Percentiles rank a stretch among this genome's conserved stretches.
Conservation (phyloP, 352 stramenopile genomes). For the Globisporangium carolinianum region DNA sequence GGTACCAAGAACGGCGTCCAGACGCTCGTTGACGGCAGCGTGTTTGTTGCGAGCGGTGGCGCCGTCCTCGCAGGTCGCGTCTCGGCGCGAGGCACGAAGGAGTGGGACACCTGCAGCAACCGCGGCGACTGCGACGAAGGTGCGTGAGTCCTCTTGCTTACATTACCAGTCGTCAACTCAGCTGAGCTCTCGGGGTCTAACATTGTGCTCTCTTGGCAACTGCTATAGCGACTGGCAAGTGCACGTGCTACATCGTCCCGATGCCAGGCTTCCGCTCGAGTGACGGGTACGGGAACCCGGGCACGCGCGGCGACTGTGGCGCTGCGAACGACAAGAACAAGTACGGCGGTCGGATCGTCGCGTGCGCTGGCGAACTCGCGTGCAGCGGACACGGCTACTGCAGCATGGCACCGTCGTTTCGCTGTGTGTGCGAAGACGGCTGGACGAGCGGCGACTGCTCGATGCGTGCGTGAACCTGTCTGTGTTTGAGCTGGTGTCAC, state of each 20-base stretch:
- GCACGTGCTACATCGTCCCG: constrained; percentile 47
- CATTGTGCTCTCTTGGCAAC: too few species aligned
- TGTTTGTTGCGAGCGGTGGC: constrained; percentile 40
- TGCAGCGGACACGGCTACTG: constrained; percentile 75
- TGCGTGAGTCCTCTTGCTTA: constrained; percentile 3
- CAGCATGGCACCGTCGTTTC: constrained; percentile 40
- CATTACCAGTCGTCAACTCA: too few species aligned
- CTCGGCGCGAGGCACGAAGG: constrained; percentile 78
- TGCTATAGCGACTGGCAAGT: constrained; percentile 17
- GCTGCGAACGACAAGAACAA: constrained; percentile 76
- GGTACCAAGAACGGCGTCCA: constrained; percentile 21
- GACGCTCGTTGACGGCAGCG: constrained; percentile 37
- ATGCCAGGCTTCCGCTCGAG: constrained; percentile 80
- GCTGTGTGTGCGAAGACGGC: constrained; percentile 50
- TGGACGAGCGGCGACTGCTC: constrained; percentile 67
- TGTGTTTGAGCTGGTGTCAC: background rate
- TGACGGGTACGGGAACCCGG: constrained; percentile 81
- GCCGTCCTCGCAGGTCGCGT: constrained; percentile 31
- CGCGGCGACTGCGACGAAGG: constrained; percentile 78
- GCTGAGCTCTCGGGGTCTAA: too few species aligned
- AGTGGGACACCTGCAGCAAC: constrained; percentile 86
- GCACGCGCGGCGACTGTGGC: constrained; percentile 89
- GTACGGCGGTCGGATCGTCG: constrained; percentile 51
- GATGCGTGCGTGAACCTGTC: constrained; percentile 21
- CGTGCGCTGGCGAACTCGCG: constrained; percentile 56